phyloP scores from a whole-genome alignment of 2,329 filamentous ascomycete genomes.

The Dothistroma septosporum region DNA sequence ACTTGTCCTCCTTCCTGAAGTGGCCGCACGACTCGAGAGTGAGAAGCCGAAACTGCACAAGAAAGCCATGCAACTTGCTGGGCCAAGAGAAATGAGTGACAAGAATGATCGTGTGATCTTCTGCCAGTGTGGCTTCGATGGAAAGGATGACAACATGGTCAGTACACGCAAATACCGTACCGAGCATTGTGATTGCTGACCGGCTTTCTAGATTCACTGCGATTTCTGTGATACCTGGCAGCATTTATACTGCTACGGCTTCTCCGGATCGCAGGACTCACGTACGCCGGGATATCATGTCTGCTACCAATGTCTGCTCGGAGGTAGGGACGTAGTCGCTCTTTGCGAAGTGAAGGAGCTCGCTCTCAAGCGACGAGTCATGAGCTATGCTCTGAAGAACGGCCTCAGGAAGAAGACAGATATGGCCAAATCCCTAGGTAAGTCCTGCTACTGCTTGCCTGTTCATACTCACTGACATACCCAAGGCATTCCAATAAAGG shows the following conservation, averaged over 20 bases:
- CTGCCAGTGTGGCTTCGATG: slow-evolving; percentile 42
- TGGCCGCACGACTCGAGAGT: slow-evolving; percentile 8
- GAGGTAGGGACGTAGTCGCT: slow-evolving; percentile 9
- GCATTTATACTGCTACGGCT: slow-evolving; percentile 48
- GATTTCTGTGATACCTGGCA: slow-evolving; percentile 44
- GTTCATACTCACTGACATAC: slow-evolving; percentile 8
- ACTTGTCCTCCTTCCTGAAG: slow-evolving; percentile 14
- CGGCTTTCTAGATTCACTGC: slow-evolving; percentile 40
- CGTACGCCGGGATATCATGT: slow-evolving; percentile 36
- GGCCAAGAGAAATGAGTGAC: slow-evolving; percentile 5
- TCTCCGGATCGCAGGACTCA: slow-evolving; percentile 35
- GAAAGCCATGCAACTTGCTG: slow-evolving; percentile 18
- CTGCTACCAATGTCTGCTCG: slow-evolving; percentile 46
- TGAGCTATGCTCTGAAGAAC: slow-evolving; percentile 21
- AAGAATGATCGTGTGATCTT: slow-evolving; percentile 25
- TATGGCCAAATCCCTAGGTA: slow-evolving; percentile 22
- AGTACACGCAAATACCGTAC: slow-evolving; percentile 13
- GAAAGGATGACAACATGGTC: slow-evolving; percentile 43
- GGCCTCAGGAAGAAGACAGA: slow-evolving; percentile 21
- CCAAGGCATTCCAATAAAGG: slow-evolving; percentile 16
- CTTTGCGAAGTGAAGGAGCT: slow-evolving; percentile 21
- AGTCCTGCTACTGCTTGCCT: not conserved
- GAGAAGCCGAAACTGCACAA: slow-evolving; percentile 14
- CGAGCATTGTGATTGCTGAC: slow-evolving; percentile 7
- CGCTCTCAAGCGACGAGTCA: slow-evolving; percentile 24